Evolutionary conservation across 179 eudicot genomes (phyloP).

Genomic region (Pouteria campechiana): DNA sequence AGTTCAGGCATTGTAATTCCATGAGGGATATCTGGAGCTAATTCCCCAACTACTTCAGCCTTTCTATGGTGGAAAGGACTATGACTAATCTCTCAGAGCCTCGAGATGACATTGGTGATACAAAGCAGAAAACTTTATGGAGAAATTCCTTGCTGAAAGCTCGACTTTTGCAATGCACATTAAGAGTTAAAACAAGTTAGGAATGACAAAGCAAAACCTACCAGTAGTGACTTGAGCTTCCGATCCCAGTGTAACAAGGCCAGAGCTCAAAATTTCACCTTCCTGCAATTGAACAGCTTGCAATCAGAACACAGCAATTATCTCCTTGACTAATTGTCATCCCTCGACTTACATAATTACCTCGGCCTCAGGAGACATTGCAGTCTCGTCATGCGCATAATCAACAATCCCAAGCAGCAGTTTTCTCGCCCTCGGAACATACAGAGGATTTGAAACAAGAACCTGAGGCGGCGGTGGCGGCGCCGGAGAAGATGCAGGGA

Average conservation of each 20-base stretch:
- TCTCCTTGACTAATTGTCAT: background rate
- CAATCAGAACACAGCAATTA: background rate
- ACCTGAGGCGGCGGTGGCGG: background rate
- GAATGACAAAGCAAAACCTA: slow-evolving; percentile 18
- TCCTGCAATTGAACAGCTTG: slow-evolving; percentile 32
- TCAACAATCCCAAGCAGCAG: slow-evolving; percentile 52
- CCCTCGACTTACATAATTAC: slow-evolving; percentile 11
- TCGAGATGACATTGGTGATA: no score
- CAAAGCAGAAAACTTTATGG: no score
- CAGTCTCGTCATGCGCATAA: slow-evolving; percentile 70
- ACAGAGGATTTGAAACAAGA: slow-evolving; percentile 1
- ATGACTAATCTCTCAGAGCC: no score
- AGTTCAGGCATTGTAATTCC: no score
- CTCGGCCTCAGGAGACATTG: slow-evolving; percentile 79
- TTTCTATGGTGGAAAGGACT: no score
- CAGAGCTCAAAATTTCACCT: slow-evolving; percentile 41
- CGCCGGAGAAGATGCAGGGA: slow-evolving; percentile 1
- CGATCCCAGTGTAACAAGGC: slow-evolving; percentile 37
- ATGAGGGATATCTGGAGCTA: no score
- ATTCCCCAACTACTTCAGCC: no score
- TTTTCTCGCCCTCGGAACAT: slow-evolving; percentile 11
- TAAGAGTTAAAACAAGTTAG: no score
- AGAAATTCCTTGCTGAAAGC: no score
- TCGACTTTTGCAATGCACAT: no score
- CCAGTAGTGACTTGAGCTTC: slow-evolving; percentile 40